A percentile compares a stretch with the other conserved stretches of the same genome.
phyloP scores from a whole-genome alignment of 345 rosid species.

The Euphorbia lathyris region DNA sequence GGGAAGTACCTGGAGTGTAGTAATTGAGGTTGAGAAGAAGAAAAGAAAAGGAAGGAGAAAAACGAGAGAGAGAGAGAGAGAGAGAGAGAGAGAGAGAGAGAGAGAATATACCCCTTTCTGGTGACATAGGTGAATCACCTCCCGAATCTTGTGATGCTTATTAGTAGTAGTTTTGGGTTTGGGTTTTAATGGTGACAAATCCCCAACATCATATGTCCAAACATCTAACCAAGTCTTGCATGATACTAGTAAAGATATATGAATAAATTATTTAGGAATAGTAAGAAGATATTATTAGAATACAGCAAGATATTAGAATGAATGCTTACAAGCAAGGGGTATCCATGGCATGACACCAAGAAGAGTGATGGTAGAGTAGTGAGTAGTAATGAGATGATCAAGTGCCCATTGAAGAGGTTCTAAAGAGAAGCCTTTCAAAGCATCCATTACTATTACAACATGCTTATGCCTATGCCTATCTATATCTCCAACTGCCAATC shows the following conservation, averaged over 20 bases:
- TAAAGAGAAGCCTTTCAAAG: conserved; percentile 28
- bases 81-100: too few relatives aligned
- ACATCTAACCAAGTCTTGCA: conserved; percentile 31
- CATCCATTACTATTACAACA: conserved; percentile 36
- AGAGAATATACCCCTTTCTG: conserved; percentile 27
- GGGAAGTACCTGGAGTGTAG: conserved; percentile 34
- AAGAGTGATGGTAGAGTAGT: conserved; percentile 27
- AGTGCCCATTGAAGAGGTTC: conserved; percentile 30
- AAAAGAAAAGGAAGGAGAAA: not conserved
- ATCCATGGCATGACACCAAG: conserved; percentile 38
- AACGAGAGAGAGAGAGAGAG: too few relatives aligned
- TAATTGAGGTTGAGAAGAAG: too few relatives aligned
- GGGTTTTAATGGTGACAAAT: conserved; percentile 21
- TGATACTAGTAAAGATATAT: conserved; percentile 20
- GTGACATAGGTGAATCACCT: conserved; percentile 26
- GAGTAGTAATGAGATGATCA: conserved; percentile 18
- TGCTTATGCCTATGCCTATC: conserved; percentile 8
- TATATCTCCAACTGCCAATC: conserved; percentile 23
- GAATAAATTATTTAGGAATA: too few relatives aligned
- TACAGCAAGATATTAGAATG: too few relatives aligned
- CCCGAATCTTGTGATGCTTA: conserved; percentile 26
- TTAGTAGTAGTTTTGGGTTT: conserved; percentile 17
- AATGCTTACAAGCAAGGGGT: conserved; percentile 30
- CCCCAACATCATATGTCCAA: conserved; percentile 28
- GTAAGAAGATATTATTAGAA: too few relatives aligned